phyloP scores from a whole-genome alignment of 192 early-diverging fungal genomes.

The Umbelopsis ramanniana region DNA sequence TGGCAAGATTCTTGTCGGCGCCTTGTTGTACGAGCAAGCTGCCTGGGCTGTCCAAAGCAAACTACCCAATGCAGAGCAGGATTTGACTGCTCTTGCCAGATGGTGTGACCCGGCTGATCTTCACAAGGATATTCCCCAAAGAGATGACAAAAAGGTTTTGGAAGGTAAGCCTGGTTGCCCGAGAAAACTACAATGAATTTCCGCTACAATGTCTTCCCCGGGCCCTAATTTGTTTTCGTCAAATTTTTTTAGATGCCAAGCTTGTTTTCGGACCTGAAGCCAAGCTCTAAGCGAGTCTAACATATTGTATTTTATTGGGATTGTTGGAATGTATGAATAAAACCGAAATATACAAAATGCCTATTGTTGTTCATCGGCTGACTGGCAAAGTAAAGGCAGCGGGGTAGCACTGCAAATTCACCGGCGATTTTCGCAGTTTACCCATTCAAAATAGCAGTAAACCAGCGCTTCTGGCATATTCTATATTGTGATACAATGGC shows the following conservation, averaged over 20 bases:
- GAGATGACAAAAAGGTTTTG: not conserved
- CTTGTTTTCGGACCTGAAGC: constrained; percentile 33
- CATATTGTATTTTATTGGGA: no score
- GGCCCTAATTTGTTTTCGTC: not conserved
- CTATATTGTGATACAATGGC: no score
- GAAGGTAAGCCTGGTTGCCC: constrained; percentile 7
- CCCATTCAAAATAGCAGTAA: no score
- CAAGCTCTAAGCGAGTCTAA: constrained; percentile 18
- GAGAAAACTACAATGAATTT: not conserved
- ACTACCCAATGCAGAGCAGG: constrained; percentile 11
- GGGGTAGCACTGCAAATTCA: no score
- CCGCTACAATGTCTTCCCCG: no score
- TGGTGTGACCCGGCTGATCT: constrained; percentile 34
- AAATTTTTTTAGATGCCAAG: constrained; percentile 23
- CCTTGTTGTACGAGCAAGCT: constrained; percentile 57
- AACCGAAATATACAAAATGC: no score
- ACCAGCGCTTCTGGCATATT: no score
- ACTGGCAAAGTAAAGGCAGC: no score
- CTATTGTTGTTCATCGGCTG: no score
- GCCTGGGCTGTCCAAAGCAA: constrained; percentile 36
- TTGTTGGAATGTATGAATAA: no score
- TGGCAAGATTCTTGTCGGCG: constrained; percentile 49
- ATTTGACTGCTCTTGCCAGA: constrained; percentile 22
- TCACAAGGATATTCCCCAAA: constrained; percentile 10
- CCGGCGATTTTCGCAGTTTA: no score